Percentiles rank a stretch among this genome's conserved stretches.
These are phyloP conservation scores for Vitellaria paradoxa DNA, from an alignment of 179 eudicot genomes.

Conservation along the genomic window DNA sequence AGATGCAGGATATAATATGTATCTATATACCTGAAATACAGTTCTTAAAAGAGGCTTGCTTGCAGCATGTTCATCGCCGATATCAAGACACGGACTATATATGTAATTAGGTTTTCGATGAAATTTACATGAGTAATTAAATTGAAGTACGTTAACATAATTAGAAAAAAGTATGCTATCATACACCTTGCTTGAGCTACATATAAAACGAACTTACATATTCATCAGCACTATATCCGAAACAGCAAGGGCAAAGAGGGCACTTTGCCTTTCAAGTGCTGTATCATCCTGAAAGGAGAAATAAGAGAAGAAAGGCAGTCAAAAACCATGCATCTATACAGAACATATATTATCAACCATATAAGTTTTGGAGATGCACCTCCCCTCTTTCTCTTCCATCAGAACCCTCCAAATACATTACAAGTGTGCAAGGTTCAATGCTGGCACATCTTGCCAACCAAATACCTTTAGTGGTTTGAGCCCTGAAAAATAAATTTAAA, in stretches of 20 bases:
- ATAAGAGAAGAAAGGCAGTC: too few relatives aligned
- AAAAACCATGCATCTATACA: too few relatives aligned
- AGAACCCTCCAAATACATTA: conserved; percentile 79
- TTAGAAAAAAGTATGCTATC: too few relatives aligned
- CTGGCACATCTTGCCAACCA: conserved; percentile 72
- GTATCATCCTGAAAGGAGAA: conserved; percentile 59
- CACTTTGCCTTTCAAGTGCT: conserved; percentile 73
- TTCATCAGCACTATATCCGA: conserved; percentile 83
- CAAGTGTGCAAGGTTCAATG: conserved; percentile 67
- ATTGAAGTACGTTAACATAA: too few relatives aligned
- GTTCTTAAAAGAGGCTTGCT: conserved; percentile 95
- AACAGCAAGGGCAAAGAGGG: conserved; percentile 79
- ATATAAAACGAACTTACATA: conserved; percentile 47
- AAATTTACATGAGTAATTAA: too few relatives aligned
- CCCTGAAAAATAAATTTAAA: conserved; percentile 36
- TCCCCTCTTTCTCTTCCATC: conserved; percentile 88
- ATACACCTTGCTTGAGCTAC: too few relatives aligned
- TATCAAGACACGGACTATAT: conserved; percentile 96
- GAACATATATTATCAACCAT: too few relatives aligned
- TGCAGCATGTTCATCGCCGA: conserved; percentile 99
- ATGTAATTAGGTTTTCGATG: too few relatives aligned
- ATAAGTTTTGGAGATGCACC: conserved; percentile 29
- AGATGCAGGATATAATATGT: background rate
- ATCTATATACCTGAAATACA: conserved; percentile 80
- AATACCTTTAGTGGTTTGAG: conserved; percentile 86